Evolutionary conservation across 441 rosid species (phyloP), one percentile per base, ranked within the genome.

Genomic region (Jatropha multifida): DNA sequence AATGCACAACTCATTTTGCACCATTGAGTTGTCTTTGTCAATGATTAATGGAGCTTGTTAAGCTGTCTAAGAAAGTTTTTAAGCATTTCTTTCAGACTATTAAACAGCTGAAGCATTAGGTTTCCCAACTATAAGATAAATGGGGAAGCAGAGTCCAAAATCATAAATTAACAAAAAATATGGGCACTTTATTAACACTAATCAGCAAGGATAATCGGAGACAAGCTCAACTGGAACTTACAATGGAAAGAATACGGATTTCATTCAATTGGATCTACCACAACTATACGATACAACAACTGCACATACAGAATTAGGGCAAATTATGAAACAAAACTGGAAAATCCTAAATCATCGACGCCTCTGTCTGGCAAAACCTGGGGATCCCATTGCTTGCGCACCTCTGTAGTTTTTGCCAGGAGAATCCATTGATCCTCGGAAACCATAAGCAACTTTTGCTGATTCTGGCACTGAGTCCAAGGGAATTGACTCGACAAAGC

Each of bases 401-500:
- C 81, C 79, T 87, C 90, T 81, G 81, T 82, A 85, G 76, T 88
- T 89, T 92, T 88, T 87, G 83, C 91, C 83, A 63, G 97, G 91
- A 61, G 98, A 90, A 73, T 88, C 94, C 89, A 85, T 77, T 27
- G 95, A 72, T 58, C 87, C 93, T 81, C 85, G 86, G 72, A 84
- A 84, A 72, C 88, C 74, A 72, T 89, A 86, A 0, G 90, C 88
- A 55, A 90, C 87, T 88, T 84, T 93, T 18, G 94, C 94, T 18
- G 87, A 80, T 72, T 87, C 88, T 27, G 91, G 94, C 72, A 85
- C 90, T 0, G 90, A 71, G 68, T 93, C 96, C 80, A 90, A 65
- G 14, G 94, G 85, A 23, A 87, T 82, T 0, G 98, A 86, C 82
- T 90, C 97, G 4, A 83, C 85, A 65, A 95, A 95, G 82, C 99